Percentiles rank a stretch among this genome's conserved stretches.
Conservation (phyloP, 2,329 filamentous ascomycete genomes). For the Hyphodiscus sp. region DNA sequence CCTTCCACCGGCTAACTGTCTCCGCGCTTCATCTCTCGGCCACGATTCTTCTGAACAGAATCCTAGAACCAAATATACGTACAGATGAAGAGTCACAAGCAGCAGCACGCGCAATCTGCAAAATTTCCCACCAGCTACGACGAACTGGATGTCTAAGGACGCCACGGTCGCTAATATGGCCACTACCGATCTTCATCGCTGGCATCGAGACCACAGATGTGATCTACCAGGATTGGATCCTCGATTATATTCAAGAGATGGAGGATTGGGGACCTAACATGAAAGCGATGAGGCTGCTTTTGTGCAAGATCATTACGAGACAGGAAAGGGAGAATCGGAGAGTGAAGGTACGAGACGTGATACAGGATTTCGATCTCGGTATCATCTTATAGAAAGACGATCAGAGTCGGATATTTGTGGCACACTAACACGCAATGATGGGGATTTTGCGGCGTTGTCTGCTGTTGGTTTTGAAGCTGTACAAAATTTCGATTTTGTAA, state of each 20-base stretch:
- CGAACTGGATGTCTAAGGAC: background rate
- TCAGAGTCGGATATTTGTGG: no score
- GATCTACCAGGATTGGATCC: background rate
- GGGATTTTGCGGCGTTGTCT: no score
- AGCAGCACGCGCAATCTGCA: background rate
- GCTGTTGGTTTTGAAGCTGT: no score
- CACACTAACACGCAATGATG: no score
- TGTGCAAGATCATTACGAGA: no score
- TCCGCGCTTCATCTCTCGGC: background rate
- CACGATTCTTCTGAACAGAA: background rate
- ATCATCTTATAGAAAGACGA: no score
- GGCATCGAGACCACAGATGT: background rate
- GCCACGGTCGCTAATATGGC: background rate
- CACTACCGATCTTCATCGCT: conserved; percentile 5
- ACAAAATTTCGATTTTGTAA: no score
- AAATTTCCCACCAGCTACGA: background rate
- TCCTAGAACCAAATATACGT: background rate
- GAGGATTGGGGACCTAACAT: background rate
- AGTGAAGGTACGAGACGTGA: no score
- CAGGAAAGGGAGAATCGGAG: no score
- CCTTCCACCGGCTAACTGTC: background rate
- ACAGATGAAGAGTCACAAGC: background rate
- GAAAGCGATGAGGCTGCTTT: no score
- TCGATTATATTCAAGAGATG: background rate
- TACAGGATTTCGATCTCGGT: no score